phyloP scores from a whole-genome alignment of 2,329 filamentous ascomycete species.

The Fragosphaeria purpurea region DNA sequence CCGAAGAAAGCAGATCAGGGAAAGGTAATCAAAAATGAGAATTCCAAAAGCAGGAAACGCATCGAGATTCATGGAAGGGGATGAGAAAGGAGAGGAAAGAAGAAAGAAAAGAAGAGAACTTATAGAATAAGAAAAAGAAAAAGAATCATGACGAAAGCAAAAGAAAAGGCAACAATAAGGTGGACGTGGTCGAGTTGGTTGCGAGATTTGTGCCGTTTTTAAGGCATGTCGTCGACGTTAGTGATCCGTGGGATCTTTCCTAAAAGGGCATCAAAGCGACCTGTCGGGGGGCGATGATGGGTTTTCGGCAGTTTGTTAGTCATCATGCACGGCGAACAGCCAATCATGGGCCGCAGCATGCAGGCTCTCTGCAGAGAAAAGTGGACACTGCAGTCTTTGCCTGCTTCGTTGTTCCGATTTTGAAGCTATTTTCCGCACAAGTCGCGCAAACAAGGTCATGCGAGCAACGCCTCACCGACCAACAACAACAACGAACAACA shows the following conservation, averaged over 20 bases:
- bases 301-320: too few relatives aligned
- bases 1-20: neutral
- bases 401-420: too few relatives aligned
- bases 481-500: too few relatives aligned
- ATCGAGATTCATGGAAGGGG: neutral
- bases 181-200: neutral
- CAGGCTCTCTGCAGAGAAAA: too few relatives aligned
- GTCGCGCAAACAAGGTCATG: conserved; percentile 1
- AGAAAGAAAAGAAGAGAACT: neutral
- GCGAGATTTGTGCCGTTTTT: conserved; percentile 13
- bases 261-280: too few relatives aligned
- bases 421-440: conserved; percentile 2
- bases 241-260: neutral
- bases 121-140: neutral
- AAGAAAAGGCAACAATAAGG: neutral
- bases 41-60: too few relatives aligned
- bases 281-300: too few relatives aligned
- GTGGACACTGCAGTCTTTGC: too few relatives aligned
- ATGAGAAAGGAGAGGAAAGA: neutral
- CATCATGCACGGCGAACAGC: too few relatives aligned
- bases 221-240: neutral
- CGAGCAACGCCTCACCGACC: too few relatives aligned
- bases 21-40: too few relatives aligned
- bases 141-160: neutral
- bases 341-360: too few relatives aligned